Evolutionary conservation across 208 protist genomes (phyloP), one percentile per base, ranked within the genome.

Genomic region (Porcisia hertigi): DNA sequence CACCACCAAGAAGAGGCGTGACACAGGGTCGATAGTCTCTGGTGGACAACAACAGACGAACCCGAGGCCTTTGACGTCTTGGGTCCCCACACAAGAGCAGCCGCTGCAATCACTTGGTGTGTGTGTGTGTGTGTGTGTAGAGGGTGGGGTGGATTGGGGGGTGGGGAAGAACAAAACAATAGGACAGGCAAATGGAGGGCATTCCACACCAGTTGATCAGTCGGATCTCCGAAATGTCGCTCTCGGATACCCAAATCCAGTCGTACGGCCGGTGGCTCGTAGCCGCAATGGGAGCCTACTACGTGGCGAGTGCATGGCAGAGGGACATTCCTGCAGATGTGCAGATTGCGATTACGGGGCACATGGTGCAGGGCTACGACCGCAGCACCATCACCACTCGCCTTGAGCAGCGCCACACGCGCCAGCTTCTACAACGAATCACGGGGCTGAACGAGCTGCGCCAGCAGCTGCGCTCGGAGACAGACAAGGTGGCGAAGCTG

Each of bases 281-380:
- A 14, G 84, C 79, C 11, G 77, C 79, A 3, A 74, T 76, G 2
- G 84, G 77, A 63, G 57, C 82, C 57, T 86, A 75, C 75, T 94
- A 88, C 84, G 52, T 92, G 14, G 60, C 74, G 0, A 74, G 71
- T 1, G 66, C 71, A 47, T 75, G 84, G 72, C 72, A 76, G 59
- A 76, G 76, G 64, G 74, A 79, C 23, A 71, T 84, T 47, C 83
- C 76, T 1, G 79, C 69, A 18, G 82, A 93, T 55, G 89, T 86
- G 55, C 74, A 86, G 77, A 86, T 90, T 78, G 89, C 88, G 45
- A 92, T 94, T 66, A 73, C 85, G 16, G 85, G 84, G 3, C 83
- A 96, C 78, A 79, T 96, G 60, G 78, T 88, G 11, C 90, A 94
- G 62, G 92, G 86, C 30, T 93, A 88, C 75, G 90, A 94, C 69